A percentile compares a stretch with the other conserved stretches of the same genome.
phyloP scores from a whole-genome alignment of 2,329 filamentous ascomycete species.

The Sphaerulina vaccinii region DNA sequence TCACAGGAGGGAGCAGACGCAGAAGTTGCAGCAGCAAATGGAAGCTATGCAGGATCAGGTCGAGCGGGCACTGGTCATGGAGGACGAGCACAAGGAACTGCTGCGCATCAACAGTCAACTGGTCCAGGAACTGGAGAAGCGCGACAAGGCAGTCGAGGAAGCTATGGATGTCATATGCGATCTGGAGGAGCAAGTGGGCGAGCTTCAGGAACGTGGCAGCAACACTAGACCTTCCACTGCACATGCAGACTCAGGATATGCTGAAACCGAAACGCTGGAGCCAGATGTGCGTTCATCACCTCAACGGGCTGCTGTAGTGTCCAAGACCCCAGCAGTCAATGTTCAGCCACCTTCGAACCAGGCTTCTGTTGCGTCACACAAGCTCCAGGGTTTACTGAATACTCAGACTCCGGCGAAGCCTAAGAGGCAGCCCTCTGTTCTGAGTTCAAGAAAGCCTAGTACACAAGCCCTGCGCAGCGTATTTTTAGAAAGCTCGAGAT shows the following conservation, averaged over 20 bases:
- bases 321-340: constrained; percentile 15
- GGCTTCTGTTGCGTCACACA: constrained; percentile 28
- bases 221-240: constrained; percentile 37
- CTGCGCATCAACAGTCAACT: constrained; percentile 60
- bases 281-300: constrained; percentile 32
- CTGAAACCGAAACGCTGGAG: constrained; percentile 36
- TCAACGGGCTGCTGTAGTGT: constrained; percentile 15
- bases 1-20: constrained; percentile 65
- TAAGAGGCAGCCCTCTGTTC: constrained; percentile 34
- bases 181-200: constrained; percentile 53
- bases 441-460: constrained; percentile 36
- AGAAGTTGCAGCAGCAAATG: constrained; percentile 58
- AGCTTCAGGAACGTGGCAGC: constrained; percentile 28
- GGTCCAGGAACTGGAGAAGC: constrained; percentile 61
- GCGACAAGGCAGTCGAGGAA: constrained; percentile 69
- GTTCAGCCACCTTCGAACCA: constrained; percentile 18
- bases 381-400: constrained; percentile 26
- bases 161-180: constrained; percentile 68
- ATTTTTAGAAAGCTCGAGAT: constrained; percentile 34
- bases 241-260: constrained; percentile 38
- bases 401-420: constrained; percentile 27
- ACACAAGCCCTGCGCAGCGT: constrained; percentile 38
- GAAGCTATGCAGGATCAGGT: constrained; percentile 56
- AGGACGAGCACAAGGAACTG: constrained; percentile 48
- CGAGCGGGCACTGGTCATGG: constrained; percentile 36